Evolutionary conservation across 139 green algal species (phyloP), one percentile per base, ranked within the genome.

Genomic region (Protoeuglena noctilucae): DNA sequence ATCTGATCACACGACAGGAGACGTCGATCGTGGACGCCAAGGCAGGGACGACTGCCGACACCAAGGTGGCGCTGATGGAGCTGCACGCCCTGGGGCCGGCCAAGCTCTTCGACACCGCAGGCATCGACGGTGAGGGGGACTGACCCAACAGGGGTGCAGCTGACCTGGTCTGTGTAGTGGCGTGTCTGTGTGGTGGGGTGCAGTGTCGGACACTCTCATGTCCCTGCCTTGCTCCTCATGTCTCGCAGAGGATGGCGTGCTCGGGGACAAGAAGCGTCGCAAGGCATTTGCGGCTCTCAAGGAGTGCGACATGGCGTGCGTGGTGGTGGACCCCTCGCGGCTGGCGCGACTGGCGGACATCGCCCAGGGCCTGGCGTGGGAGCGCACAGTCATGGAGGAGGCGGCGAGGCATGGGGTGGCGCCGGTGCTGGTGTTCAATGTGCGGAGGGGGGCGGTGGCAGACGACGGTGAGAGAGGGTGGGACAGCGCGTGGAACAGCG

Each of bases 21-120:
- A 71, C 69, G 0, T 69, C 52, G 57, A 83, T 83, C 29, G 75
- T 83, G 53, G 75, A 83, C 54, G 51, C 72, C 18, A 79, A 64
- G 27, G 72, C 75, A 3, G 75, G 75, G 25, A 83, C 75, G 4
- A 83, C 75, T 0, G 66, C 69, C 2, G 68, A 76, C 56, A 66
- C 64, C 16, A 73, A 79, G 58, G 57, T 60, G 1, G 58, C 65
- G 24, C 60, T 83, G 25, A 72, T 81, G 60, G 75, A 83, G 66
- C 69, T 83, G 51, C 75, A 83, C 57, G 69, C 63, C 17, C 28
- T 79, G 24, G 75, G 75, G 27, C 75, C 75, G 4, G 45, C 58
- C 50, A 83, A 81, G 61, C 57, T 83, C 23, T 73, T 83, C 45
- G 75, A 83, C 64, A 83, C 75, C 25, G 75, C 75, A 9, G 72